Base-by-base conservation (phyloP, 2,329 filamentous ascomycete genomes). In the Fusarium verticillioides region DNA sequence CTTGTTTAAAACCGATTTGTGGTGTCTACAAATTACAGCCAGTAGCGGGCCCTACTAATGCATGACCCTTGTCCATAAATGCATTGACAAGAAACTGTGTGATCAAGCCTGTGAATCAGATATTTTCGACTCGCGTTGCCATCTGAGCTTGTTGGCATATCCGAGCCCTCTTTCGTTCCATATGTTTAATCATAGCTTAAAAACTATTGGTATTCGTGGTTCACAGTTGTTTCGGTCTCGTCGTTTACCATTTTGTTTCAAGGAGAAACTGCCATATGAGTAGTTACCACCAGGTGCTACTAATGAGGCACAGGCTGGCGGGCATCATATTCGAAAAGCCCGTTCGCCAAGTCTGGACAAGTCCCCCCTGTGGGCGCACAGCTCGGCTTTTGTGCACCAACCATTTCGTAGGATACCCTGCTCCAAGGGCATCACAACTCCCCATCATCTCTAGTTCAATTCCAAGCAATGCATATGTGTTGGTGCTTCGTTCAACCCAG, bases 301-400 rank as follows among this genome's bases (percentile, higher is more conserved):
- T 26, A 11, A 64, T 47, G 34, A 70, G 60, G 64, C 30, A 65
- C 46, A 60, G 59, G 34, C 50, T 54, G 71, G 66, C 70, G 73
- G 66, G 73, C 76, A 76, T 77, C 71, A 76, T 67, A 69, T 39
- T 74, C 63, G 57, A 62, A 69, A 58, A 60, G 61, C 58, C 63
- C 62, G 40, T 58, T 73, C 66, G 66, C 70, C 53, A 57, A 70
- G 53, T 70, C 47, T 59, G 64, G 53, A 57, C 30, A 30, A 68
- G 69, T 74, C 72, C 70, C 65, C 65, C 39, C 65, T 61, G 65
- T 39, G 61, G 57, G 67, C 59, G 47, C 61, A 64, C 52, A 39
- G 60, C 58, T 63, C 58, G 67, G 56, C 43, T 63, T 42, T 63
- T 59, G 63, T 68, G 61, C 56, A 44, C 75, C 75, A 77, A 71